These are phyloP conservation scores for Fusarium sarcochroum DNA, from an alignment of 2,329 filamentous ascomycete species.

Conservation along the genomic window DNA sequence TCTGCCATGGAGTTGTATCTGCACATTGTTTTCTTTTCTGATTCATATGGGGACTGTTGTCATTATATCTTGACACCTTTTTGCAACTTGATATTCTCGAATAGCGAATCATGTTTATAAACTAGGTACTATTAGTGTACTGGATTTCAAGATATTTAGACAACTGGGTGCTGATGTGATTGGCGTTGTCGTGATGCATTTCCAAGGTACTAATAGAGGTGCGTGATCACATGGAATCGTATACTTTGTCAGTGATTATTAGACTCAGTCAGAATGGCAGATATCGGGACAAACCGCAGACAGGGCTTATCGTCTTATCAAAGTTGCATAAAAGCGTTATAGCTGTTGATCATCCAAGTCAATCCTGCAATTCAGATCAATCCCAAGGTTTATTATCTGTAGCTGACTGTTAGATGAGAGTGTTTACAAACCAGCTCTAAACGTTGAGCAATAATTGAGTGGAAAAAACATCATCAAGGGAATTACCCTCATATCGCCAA, in stretches of 20 bases:
- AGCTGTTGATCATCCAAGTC: conserved; percentile 1
- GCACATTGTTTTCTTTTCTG: conserved; percentile 25
- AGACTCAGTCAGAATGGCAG: neutral
- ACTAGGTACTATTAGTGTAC: conserved; percentile 5
- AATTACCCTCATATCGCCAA: conserved; percentile 26
- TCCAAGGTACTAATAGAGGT: neutral
- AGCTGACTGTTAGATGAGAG: conserved; percentile 27
- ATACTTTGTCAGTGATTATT: neutral
- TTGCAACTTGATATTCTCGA: conserved; percentile 12
- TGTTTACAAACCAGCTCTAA: conserved; percentile 35
- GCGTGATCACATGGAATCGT: too few relatives aligned
- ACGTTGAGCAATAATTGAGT: conserved; percentile 29
- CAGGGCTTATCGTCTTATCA: neutral
- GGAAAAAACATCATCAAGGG: conserved; percentile 22
- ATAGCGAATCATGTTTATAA: conserved; percentile 1
- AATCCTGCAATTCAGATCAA: conserved; percentile 35
- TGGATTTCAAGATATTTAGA: neutral
- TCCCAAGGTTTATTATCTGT: conserved; percentile 32
- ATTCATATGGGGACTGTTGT: conserved; percentile 20
- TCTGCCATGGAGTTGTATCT: conserved; percentile 39
- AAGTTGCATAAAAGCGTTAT: conserved; percentile 3
- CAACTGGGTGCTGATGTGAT: conserved; percentile 1
- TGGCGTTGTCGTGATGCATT: conserved; percentile 1
- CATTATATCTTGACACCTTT: conserved; percentile 15
- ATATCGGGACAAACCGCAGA: too few relatives aligned